Evolutionary conservation across 208 protist genomes (phyloP), one percentile per base, ranked within the genome.

Genomic region (Trypanosoma caninum): DNA sequence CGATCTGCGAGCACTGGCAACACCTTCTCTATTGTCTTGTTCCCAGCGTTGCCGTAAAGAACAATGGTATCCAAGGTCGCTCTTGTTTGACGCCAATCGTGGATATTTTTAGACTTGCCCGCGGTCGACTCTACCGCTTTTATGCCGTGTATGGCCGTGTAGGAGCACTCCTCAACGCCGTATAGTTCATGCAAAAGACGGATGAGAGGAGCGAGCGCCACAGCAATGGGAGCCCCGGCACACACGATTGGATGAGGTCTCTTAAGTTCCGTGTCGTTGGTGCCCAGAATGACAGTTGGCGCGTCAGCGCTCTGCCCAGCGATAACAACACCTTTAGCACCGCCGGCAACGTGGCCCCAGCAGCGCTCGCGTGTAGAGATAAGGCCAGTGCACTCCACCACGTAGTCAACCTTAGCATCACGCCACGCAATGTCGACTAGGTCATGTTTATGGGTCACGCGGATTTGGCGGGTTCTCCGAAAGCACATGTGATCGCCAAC

Each of bases 91-190:
- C 98, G 92, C 97, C 97, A 99, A 63, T 99, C 96, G 56, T 98
- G 98, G 30, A 60, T 22, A 55, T 82, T 74, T 25, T 78, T 76
- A 55, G 97, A 94, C 46, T 85, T 96, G 69, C 99, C 97, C 35
- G 98, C 97, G 23, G 87, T 94, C 27, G 86, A 80, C 80, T 99
- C 98, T 16, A 81, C 98, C 37, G 95, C 92, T 20, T 96, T 98
- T 47, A 84, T 80, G n/a, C 98, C 85, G 78, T 99, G 98, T 27
- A 99, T 87, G 50, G 98, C 99, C 8, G 98, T 99, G 97, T 99
- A 99, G 40, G 98, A 79, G 69, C 91, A 84, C 65, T 98, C 90
- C 27, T 80, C 80, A 35, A 99, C 93, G 45, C 88, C 96, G 62
- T 93, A 98, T 42, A 84, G 80, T 8, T 98, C 89, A 61, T 98